Evolutionary conservation across 2,329 filamentous ascomycete species (phyloP), one percentile per base, ranked within the genome.

Genomic region (Lojkania enalia): DNA sequence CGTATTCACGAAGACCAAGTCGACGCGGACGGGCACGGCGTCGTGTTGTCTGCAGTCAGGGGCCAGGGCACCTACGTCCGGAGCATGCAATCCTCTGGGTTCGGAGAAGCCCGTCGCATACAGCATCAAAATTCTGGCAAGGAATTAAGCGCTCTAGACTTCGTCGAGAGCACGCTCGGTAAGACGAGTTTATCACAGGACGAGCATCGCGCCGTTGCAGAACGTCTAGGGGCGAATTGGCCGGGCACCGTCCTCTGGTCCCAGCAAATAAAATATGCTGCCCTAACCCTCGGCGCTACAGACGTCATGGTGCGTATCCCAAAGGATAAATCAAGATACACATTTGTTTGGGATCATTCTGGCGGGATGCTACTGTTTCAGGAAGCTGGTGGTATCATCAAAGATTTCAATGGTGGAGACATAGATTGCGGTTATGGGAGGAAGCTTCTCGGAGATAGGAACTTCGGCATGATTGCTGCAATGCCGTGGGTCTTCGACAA

Each of bases 271-370:
- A 74, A 77, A 41, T 80, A 81, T 54, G 70, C 78, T 2, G 74
- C 77, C 2, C 71, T 79, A 27, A 72, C 77, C 1, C 70, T 79
- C 0, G 77, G 77, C 12, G 73, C 72, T 19, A 73, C 74, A 20
- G 74, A 78, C 52, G 71, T 76, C 19, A 70, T 77, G 57, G 55
- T 81, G 13, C 74, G 77, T 32, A 72, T 79, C 19, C 74, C 76
- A 6, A 67, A 66, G 41, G 69, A 70, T 3, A 52, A 64, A 21
- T 60, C 64, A 6, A 71, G 77, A 49, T 75, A 71, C 35, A 76
- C 75, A 1, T 72, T 73, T 44, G 66, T 79, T n/a, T 81, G 78
- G 78, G 79, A 81, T 58, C 78, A 81, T 60, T 76, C 76, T 1
- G 78, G 77, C 4, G 78, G 77, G 0, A 74, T 77, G 53, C 57